These are phyloP conservation scores for Neostapfia colusana DNA, from an alignment of 176 grass and related monocot species.

Conservation along the genomic window DNA sequence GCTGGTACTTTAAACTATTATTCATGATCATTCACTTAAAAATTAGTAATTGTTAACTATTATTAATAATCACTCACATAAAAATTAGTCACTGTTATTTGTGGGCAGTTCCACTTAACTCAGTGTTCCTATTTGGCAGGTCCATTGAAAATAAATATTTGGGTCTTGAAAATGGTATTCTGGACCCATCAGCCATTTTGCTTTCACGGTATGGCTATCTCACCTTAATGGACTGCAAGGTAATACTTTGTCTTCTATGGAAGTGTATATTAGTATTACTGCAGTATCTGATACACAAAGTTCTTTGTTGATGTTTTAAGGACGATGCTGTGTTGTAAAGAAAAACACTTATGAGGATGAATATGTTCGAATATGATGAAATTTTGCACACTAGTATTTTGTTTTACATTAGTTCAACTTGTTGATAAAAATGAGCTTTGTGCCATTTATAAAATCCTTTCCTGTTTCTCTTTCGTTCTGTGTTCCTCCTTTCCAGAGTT, in stretches of 20 bases:
- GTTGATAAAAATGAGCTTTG: neutral
- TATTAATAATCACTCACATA: neutral
- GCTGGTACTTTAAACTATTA: neutral
- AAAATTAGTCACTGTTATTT: neutral
- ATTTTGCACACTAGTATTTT: neutral
- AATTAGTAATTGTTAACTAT: neutral
- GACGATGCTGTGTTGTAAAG: neutral
- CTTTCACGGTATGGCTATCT: conserved; percentile 82
- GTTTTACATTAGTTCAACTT: neutral
- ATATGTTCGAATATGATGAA: neutral
- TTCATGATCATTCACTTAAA: neutral
- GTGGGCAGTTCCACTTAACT: neutral
- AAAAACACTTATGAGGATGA: neutral
- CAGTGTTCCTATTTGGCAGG: conserved; percentile 43
- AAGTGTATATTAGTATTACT: conserved; percentile 38
- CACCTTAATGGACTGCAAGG: conserved; percentile 93
- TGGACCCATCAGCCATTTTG: conserved; percentile 91
- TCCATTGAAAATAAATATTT: conserved; percentile 89
- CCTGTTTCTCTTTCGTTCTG: neutral
- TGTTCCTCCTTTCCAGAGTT: neutral
- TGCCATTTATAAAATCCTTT: neutral
- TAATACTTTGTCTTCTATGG: conserved; percentile 35
- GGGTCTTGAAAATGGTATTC: conserved; percentile 90
- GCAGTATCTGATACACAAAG: neutral
- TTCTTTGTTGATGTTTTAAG: neutral